Base-by-base conservation (phyloP, 257 asterid genomes). In the Gentiana dahurica region DNA sequence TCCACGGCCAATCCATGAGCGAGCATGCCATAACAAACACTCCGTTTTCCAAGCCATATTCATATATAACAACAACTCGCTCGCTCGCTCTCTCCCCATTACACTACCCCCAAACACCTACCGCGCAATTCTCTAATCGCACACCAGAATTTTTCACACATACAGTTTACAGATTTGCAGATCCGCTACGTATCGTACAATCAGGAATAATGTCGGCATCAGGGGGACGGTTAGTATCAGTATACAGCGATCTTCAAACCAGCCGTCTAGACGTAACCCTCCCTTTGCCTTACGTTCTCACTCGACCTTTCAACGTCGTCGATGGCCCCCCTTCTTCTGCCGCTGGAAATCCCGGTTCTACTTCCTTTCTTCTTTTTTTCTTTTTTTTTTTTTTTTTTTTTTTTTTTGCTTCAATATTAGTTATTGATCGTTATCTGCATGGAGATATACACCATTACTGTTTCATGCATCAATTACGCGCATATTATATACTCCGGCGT, bases 291-390 rank as follows among this genome's bases (percentile, higher is more conserved):
- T 75, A 85, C 35, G 97, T 89, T 60, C 87, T 89, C 65, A 65
- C 76, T 54, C 68, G 36, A 57, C 43, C 97, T 52, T 83, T 89
- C 74, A 81, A 68, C 12, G 79, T 86, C 54, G 81, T 86, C 49
- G 89, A 79, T 45, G 97, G 97, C 3, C 89, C 94, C 37, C 75
- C 82, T 9, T 83, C 92, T 67, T 81, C 97, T 34, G 87, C 97
- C 13, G 95, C 95, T 3, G 97, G 95, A 34, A 81, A 86, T 67
- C 97, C 97, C 55, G 97, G 97, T 86, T 12, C 1, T 3, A 24
- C 24, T 24, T 24, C 24, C 24, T 15, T 15, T 15, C 36, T 6
- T 57, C 57, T 3, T 33, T 6, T 38, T 8, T n/a, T n/a, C 3
- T 51, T 10, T 47, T 6, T 6, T 13, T 6, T 12, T 10, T 47